Evolutionary conservation across 2,329 filamentous ascomycete species (phyloP).

Genomic region (Diplocarpon mali): DNA sequence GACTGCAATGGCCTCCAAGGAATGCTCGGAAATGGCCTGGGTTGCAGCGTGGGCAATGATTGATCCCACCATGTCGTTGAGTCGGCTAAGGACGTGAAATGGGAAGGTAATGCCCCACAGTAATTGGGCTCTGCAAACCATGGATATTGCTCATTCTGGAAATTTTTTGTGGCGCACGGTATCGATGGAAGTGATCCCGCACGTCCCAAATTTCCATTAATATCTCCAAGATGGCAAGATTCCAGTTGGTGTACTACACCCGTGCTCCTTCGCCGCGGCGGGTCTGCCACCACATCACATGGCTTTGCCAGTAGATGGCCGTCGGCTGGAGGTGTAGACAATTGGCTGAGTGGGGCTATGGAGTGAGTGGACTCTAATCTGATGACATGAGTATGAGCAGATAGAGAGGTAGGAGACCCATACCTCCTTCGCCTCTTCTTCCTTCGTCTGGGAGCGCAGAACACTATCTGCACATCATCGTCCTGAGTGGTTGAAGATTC

Average conservation of each 20-base stretch:
- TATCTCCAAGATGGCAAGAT: constrained; percentile 11
- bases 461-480: constrained; percentile 36
- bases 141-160: neutral
- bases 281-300: constrained; percentile 1
- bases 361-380: constrained; percentile 4
- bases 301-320: neutral
- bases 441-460: constrained; percentile 30
- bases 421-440: constrained; percentile 30
- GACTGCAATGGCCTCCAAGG: constrained; percentile 6
- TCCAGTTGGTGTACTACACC: constrained; percentile 11
- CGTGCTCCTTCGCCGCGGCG: constrained; percentile 6
- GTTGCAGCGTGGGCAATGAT: constrained; percentile 2
- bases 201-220: constrained; percentile 2
- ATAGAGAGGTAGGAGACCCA: neutral
- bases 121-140: constrained; percentile 5
- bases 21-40: constrained; percentile 2
- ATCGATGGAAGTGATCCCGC: constrained; percentile 11
- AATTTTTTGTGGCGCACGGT: neutral
- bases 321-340: neutral
- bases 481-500: constrained; percentile 24
- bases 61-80: constrained; percentile 8
- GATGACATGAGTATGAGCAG: neutral
- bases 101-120: neutral
- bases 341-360: neutral
- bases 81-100: constrained; percentile 4